These are phyloP conservation scores for Barnettozyma sp. DNA, from an alignment of 805 yeast species.

Conservation along the genomic window DNA sequence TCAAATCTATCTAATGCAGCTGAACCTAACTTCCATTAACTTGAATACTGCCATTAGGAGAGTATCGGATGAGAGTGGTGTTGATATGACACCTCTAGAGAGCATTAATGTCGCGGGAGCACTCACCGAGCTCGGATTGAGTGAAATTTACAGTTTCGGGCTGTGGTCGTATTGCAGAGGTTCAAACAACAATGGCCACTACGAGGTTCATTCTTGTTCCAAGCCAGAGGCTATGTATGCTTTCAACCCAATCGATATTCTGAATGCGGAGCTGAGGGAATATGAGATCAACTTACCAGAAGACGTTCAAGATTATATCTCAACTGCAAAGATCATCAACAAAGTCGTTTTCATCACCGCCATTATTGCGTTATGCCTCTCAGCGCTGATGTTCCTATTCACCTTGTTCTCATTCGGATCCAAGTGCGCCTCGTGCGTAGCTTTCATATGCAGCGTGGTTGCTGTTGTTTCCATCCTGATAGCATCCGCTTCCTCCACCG, in stretches of 20 bases:
- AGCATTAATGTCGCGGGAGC: background rate
- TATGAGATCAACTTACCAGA: constrained; percentile 42
- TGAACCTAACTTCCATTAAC: constrained; percentile 33
- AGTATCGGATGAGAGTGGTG: background rate
- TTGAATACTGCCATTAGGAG: constrained; percentile 1
- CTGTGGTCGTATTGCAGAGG: constrained; percentile 62
- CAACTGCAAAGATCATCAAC: constrained; percentile 39
- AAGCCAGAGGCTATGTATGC: constrained; percentile 47
- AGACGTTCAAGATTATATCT: constrained; percentile 39
- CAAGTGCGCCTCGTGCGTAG: constrained; percentile 37
- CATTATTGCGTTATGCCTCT: constrained; percentile 39
- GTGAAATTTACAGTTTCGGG: constrained; percentile 47
- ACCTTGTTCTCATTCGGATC: constrained; percentile 41
- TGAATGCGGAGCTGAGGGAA: constrained; percentile 21
- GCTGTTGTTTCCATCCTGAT: constrained; percentile 33
- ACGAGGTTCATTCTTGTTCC: constrained; percentile 43
- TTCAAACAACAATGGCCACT: constrained; percentile 12
- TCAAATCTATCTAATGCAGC: constrained; percentile 40
- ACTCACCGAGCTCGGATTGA: constrained; percentile 26
- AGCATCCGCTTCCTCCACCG: constrained; percentile 56
- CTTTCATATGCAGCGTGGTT: constrained; percentile 38
- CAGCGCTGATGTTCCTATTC: constrained; percentile 37
- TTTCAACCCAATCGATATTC: constrained; percentile 44
- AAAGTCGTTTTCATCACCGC: constrained; percentile 54
- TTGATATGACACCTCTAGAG: background rate